phyloP scores from a whole-genome alignment of 352 stramenopile species.

The Phytophthora cajani region DNA sequence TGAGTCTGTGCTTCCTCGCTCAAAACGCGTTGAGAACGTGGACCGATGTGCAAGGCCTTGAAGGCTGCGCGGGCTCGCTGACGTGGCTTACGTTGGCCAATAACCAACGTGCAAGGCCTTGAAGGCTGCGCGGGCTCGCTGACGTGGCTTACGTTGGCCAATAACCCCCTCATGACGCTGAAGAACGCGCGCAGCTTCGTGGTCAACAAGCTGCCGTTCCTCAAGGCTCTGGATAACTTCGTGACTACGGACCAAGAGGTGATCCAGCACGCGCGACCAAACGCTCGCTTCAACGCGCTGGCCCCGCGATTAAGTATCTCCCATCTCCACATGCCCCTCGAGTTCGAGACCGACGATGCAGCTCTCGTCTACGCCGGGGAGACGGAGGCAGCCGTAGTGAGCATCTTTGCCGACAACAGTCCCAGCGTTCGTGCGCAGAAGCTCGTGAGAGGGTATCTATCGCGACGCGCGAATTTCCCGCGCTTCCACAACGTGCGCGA shows the following conservation, averaged over 20 bases:
- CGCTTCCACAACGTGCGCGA: constrained; percentile 51
- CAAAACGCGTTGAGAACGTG: constrained; percentile 62
- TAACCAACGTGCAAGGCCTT: constrained; percentile 69
- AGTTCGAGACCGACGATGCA: constrained; percentile 54
- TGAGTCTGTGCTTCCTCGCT: constrained; percentile 69
- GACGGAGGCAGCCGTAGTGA: constrained; percentile 36
- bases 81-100: constrained; percentile 65
- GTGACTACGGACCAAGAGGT: constrained; percentile 72
- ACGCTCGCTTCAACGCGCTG: constrained; percentile 44
- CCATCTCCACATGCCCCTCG: constrained; percentile 44
- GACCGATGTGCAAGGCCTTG: constrained; percentile 53
- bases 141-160: constrained; percentile 63
- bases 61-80: constrained; percentile 44
- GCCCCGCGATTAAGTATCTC: constrained; percentile 41
- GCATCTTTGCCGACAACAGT: constrained; percentile 54
- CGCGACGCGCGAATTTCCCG: constrained; percentile 44
- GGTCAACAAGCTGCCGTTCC: constrained; percentile 69
- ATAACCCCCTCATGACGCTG: constrained; percentile 68
- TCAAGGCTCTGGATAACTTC: constrained; percentile 69
- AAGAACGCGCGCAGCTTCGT: constrained; percentile 65
- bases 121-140: constrained; percentile 44
- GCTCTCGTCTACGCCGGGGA: constrained; percentile 46
- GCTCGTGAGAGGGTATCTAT: constrained; percentile 60
- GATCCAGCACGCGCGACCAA: constrained; percentile 53
- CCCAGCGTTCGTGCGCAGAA: constrained; percentile 38